Evolutionary conservation across 1,139 yeast genomes (phyloP).

Genomic region (Saccharomycopsis hybrid): DNA sequence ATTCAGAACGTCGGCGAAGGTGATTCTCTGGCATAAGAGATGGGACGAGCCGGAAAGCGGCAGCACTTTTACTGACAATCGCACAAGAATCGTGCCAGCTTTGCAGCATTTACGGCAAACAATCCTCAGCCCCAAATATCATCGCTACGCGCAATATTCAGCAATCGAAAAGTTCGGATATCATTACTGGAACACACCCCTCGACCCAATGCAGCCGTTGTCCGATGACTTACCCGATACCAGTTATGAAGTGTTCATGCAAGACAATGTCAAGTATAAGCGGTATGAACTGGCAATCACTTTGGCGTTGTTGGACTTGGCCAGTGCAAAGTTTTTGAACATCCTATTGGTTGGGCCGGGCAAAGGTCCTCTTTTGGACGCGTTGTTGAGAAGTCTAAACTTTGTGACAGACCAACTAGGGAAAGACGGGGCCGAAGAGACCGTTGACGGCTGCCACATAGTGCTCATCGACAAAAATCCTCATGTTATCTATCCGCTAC

Average conservation of each 20-base stretch:
- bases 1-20: background rate
- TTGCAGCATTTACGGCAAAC: too few relatives aligned
- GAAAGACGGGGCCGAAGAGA: too few relatives aligned
- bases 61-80: background rate
- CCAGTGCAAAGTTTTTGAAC: background rate
- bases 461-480: background rate
- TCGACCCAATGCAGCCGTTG: slow-evolving; percentile 5
- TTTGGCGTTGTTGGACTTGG: background rate
- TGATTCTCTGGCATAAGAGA: background rate
- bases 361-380: background rate
- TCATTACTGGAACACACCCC: background rate
- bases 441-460: too few relatives aligned
- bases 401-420: too few relatives aligned
- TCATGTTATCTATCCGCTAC: background rate
- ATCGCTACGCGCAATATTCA: too few relatives aligned
- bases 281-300: background rate
- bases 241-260: slow-evolving; percentile 1
- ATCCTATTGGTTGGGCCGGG: background rate
- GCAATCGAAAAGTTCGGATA: background rate
- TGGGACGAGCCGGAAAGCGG: background rate
- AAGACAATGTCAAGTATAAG: background rate
- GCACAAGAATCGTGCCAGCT: background rate
- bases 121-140: too few relatives aligned
- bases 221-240: background rate
- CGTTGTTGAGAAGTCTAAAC: background rate